Base-by-base conservation (phyloP, 2,329 filamentous ascomycete genomes). In the Calonectria multiphialidica region DNA sequence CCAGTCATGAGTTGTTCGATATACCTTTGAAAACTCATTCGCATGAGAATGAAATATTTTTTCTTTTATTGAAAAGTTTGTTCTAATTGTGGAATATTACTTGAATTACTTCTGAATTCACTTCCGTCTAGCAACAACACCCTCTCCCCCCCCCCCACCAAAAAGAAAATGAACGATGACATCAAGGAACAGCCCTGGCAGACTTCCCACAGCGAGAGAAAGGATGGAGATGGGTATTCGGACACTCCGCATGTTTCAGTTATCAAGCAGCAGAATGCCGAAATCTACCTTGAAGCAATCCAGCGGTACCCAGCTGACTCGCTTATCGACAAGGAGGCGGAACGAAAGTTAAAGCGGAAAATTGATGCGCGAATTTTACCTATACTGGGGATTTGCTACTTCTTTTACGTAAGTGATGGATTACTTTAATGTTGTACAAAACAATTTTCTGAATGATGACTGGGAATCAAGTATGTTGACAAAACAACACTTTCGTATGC, bases 401-500 rank as follows among this genome's bases (percentile, higher is more conserved):
- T 84, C 66, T 85, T 86, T 66, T 84, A 85, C 67, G 47, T 50
- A 25, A 50, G 47, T 30, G n/a, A n/a, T n/a, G n/a, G n/a, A n/a
- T n/a, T n/a, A n/a, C n/a, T n/a, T n/a, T n/a, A n/a, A n/a, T n/a
- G n/a, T n/a, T n/a, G n/a, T n/a, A n/a, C n/a, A n/a, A n/a, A n/a
- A n/a, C n/a, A n/a, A n/a, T n/a, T n/a, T n/a, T n/a, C n/a, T n/a
- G n/a, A n/a, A n/a, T n/a, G n/a, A n/a, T n/a, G n/a, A n/a, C n/a
- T n/a, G n/a, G n/a, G 2, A 50, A 18, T 30, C 25, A 50, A 50
- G 47, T 85, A 81, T 47, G 81, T 81, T 15, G 81, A 82, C 30
- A 83, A 91, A 83, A 91, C 89, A 0, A 91, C 88, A 0, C 81
- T 91, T 15, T 90, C 87, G 1, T 93, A 92, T 74, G 91, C 92